Base-by-base conservation (phyloP, 768 basidiomycete genomes). In the Russula griseocarnosa region DNA sequence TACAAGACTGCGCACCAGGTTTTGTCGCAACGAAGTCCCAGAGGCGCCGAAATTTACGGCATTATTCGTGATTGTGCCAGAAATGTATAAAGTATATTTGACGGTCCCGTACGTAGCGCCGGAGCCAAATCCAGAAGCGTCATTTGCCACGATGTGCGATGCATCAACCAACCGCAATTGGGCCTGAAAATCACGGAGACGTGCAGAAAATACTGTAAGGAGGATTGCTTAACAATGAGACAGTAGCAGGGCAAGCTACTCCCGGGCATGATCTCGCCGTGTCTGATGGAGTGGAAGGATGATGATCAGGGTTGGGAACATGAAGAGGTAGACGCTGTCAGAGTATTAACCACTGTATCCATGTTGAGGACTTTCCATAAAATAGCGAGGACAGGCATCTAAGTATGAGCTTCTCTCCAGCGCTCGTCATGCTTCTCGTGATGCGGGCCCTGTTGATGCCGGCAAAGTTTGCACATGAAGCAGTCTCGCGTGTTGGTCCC, bases 21-120 rank as follows among this genome's bases (percentile, higher is more conserved):
- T 30, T 34, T 20, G 18, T 52, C 5, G 30, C 3, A 16, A 8
- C 10, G 55, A 56, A n/a, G 42, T 46, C 11, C 7, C 49, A 8
- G 6, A 30, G 40, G 38, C 40, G 44, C 18, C 20, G 11, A 28
- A 14, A 10, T 49, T 22, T 55, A 62, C 61, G 61, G 62, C 62
- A 58, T 63, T 32, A 63, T 57, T 30, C 11, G 34, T 5, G 20
- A 62, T 34, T 18, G 38, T 20, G 34, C 26, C 28, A 30, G 46
- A 32, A 36, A 38, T 20, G 26, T 34, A 55, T n/a, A 38, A 57
- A 63, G 55, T 10, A 24, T 58, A 38, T 58, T 51, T 63, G 57
- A 58, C 30, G 30, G 30, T 30, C 30, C 30, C 30, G 30, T 30
- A 4, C 62, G 62, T 56, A 63, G 62, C 62, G 62, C 62, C 22